Evolutionary conservation across 495 filamentous ascomycete species (phyloP).

Genomic region (Hypoxylon crocopeplum): DNA sequence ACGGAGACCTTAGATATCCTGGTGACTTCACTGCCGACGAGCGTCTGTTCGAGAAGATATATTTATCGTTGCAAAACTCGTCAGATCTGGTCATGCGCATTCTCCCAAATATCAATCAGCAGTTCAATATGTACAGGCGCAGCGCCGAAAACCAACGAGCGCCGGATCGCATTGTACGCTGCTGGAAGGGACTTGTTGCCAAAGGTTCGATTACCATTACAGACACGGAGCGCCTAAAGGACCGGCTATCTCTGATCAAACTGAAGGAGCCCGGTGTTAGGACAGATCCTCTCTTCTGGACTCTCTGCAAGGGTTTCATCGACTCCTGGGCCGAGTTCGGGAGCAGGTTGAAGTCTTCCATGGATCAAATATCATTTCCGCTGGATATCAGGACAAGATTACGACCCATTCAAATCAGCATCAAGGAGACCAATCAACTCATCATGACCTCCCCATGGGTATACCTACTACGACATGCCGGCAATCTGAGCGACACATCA

Average conservation of each 20-base stretch:
- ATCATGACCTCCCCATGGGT: constrained; percentile 83
- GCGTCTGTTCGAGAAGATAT: constrained; percentile 80
- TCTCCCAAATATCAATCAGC: constrained; percentile 67
- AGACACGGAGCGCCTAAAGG: constrained; percentile 71
- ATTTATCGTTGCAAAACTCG: constrained; percentile 70
- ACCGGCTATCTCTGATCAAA: constrained; percentile 77
- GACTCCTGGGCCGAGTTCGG: constrained; percentile 77
- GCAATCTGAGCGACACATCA: constrained; percentile 28
- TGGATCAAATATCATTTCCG: constrained; percentile 67
- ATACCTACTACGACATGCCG: constrained; percentile 48
- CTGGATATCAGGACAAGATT: constrained; percentile 72
- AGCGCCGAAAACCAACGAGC: constrained; percentile 49
- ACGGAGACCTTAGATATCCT: constrained; percentile 50
- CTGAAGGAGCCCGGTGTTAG: constrained; percentile 81
- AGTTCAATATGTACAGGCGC: constrained; percentile 62
- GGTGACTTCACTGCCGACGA: constrained; percentile 75
- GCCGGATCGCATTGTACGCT: constrained; percentile 61
- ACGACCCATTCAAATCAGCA: constrained; percentile 74
- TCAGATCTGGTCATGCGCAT: constrained; percentile 70
- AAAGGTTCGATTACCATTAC: constrained; percentile 69
- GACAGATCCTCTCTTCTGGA: constrained; percentile 82
- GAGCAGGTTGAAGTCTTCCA: constrained; percentile 69
- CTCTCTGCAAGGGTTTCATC: constrained; percentile 77
- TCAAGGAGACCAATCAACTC: constrained; percentile 74
- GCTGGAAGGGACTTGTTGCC: constrained; percentile 72